Percentiles rank a stretch among this genome's conserved stretches.
phyloP scores from a whole-genome alignment of 192 early-diverging fungal genomes.

The Gigaspora rosea region DNA sequence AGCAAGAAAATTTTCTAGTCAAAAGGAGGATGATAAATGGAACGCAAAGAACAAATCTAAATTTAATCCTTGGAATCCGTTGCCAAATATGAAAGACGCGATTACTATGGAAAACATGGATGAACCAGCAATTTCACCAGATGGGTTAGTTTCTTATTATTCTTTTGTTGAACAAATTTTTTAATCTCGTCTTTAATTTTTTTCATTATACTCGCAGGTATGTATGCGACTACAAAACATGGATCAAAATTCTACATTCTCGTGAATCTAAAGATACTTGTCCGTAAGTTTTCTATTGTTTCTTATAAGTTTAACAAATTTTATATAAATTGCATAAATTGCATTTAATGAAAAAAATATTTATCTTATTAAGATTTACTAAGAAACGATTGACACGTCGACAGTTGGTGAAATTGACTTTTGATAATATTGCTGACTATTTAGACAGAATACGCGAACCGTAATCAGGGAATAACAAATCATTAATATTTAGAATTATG shows the following conservation, averaged over 20 bases:
- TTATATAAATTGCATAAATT: no score
- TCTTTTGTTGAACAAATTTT: not conserved
- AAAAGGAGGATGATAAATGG: not conserved
- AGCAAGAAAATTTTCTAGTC: slow-evolving; percentile 4
- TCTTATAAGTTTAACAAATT: not conserved
- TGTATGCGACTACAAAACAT: not conserved
- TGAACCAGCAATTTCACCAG: slow-evolving; percentile 2
- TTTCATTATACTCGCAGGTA: not conserved
- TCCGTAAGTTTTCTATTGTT: not conserved
- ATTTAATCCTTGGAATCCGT: slow-evolving; percentile 10
- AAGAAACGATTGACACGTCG: slow-evolving; percentile 6
- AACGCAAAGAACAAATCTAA: not conserved
- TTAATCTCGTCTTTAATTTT: not conserved
- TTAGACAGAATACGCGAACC: not conserved
- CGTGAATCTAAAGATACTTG: slow-evolving; percentile 6
- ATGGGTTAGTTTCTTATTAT: not conserved
- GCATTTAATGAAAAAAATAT: not conserved
- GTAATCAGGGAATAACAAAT: not conserved
- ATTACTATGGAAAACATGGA: not conserved
- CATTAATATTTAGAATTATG: no score
- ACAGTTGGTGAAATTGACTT: slow-evolving; percentile 1
- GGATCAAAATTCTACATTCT: not conserved
- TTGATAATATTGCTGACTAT: slow-evolving; percentile 6
- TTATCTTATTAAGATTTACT: not conserved
- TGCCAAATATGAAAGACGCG: slow-evolving; percentile 2